Base-by-base conservation (phyloP, 2,329 filamentous ascomycete species). In the Phoma sp. region DNA sequence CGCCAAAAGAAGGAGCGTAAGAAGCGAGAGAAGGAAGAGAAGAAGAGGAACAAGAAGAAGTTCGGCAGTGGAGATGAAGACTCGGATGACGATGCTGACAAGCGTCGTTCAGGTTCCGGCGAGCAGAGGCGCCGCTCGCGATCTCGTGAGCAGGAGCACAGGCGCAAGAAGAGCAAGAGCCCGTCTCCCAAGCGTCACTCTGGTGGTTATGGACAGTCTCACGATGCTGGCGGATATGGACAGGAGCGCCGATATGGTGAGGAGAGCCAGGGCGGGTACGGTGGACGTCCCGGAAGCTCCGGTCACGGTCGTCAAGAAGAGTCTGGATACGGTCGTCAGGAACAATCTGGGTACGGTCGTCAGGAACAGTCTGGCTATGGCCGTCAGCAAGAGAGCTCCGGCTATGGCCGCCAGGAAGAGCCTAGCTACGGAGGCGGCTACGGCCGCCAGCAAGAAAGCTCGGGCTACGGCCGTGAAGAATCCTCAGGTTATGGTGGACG, bases 41-140 rank as follows among this genome's bases (percentile, higher is more conserved):
- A 76, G 67, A 74, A 69, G 66, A 74, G 75, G 64, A 68, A 65
- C 24, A 62, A 70, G 55, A 74, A 76, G 66, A 71, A 76, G 55
- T 63, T 74, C 50, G 68, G 70, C 57, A 69, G 70, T 63, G 63
- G 52, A 6, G 67, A 72, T 49, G 68, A 65, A 43, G 61, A 61
- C 47, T 68, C 62, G 57, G 66, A 54, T 36, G 57, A 68, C 51
- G 66, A 69, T 55, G 52, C 50, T 57, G 60, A 68, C 59, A 65
- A 68, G 58, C 62, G 61, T 52, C 63, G 62, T 56, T 60, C 54
- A 51, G 61, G 58, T 48, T 62, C 55, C 27, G 55, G 63, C 31
- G 58, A 67, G 21, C 48, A 57, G 45, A 58, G 55, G 49, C 58
- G 53, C 38, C 47, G 55, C 17, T 57, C 55, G 15, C 48, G 47